phyloP scores from a whole-genome alignment of 2,329 filamentous ascomycete species.

The Annulohypoxylon truncatum region DNA sequence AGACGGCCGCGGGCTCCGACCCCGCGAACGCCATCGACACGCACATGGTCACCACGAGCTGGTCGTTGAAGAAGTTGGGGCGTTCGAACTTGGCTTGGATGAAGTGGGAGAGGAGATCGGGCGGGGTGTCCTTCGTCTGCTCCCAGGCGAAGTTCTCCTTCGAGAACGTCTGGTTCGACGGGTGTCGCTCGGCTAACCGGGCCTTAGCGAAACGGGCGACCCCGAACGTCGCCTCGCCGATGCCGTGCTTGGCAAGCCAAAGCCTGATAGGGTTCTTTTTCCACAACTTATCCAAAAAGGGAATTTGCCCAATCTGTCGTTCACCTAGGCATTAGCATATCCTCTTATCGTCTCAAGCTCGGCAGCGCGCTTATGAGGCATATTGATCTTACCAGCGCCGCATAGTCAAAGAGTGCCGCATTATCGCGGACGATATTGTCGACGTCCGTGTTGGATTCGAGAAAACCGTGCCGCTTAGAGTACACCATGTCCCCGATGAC shows the following conservation, averaged over 20 bases:
- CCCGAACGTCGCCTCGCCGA: conserved; percentile 24
- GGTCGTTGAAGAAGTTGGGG: conserved; percentile 25
- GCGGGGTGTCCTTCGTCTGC: conserved; percentile 20
- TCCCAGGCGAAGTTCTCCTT: conserved; percentile 31
- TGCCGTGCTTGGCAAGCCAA: conserved; percentile 26
- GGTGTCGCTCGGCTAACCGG: conserved; percentile 21
- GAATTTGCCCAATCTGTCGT: conserved; percentile 24
- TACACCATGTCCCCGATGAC: conserved; percentile 28
- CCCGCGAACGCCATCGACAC: conserved; percentile 30
- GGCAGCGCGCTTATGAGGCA: not conserved
- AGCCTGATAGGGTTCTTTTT: conserved; percentile 27
- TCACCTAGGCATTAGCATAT: not conserved
- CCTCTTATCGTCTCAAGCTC: too few species aligned
- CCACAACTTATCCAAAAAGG: conserved; percentile 27
- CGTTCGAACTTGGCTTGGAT: conserved; percentile 25
- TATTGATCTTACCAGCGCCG: conserved; percentile 16
- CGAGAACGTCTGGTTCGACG: conserved; percentile 8
- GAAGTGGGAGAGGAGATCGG: conserved; percentile 23
- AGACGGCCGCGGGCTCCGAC: conserved; percentile 28
- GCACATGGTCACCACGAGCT: conserved; percentile 28
- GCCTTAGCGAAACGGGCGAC: conserved; percentile 26
- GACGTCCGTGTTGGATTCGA: conserved; percentile 24
- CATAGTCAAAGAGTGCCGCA: conserved; percentile 24
- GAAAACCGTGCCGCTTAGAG: conserved; percentile 29
- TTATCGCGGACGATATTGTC: conserved; percentile 29